Conservation (phyloP, 2,329 filamentous ascomycete species). For the Plectosphaerella sp. region DNA sequence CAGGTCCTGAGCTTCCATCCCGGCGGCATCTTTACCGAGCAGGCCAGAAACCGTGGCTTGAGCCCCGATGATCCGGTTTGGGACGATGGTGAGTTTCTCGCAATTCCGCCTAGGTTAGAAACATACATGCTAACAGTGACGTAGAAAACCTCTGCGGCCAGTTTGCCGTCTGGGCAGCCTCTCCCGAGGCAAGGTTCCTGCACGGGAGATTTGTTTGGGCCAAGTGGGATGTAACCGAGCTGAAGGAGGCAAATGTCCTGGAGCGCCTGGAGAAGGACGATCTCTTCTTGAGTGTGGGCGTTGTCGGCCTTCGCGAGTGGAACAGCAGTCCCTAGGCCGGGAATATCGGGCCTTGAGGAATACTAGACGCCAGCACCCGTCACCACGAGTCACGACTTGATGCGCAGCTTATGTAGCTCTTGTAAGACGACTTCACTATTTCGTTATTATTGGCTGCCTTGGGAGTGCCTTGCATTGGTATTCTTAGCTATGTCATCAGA, state of each 20-base stretch:
- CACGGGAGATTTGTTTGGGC: constrained; percentile 32
- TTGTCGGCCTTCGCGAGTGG: too few relatives aligned
- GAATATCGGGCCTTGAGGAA: too few relatives aligned
- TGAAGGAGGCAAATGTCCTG: constrained; percentile 7
- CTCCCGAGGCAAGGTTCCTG: constrained; percentile 30
- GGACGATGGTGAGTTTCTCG: background rate
- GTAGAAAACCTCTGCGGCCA: constrained; percentile 6
- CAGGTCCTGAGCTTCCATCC: constrained; percentile 36
- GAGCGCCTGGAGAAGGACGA: too few relatives aligned
- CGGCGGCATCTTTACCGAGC: constrained; percentile 28
- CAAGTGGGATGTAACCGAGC: constrained; percentile 37
- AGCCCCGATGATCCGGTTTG: background rate
- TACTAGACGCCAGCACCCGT: too few relatives aligned
- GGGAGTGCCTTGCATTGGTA: too few relatives aligned
- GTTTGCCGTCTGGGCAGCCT: constrained; percentile 34
- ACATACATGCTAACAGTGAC: background rate
- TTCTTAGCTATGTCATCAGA: too few relatives aligned
- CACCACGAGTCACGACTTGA: too few relatives aligned
- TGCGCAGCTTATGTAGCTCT: too few relatives aligned
- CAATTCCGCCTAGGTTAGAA: background rate
- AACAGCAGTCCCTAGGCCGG: too few relatives aligned
- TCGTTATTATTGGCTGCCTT: too few relatives aligned
- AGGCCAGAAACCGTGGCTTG: constrained; percentile 8
- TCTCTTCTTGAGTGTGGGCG: too few relatives aligned
- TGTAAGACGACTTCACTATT: too few relatives aligned